A percentile compares a stretch with the other conserved stretches of the same genome.
These are phyloP conservation scores for Kentomonas sorsogonicus DNA, from an alignment of 208 protist genomes.

Conservation along the genomic window DNA sequence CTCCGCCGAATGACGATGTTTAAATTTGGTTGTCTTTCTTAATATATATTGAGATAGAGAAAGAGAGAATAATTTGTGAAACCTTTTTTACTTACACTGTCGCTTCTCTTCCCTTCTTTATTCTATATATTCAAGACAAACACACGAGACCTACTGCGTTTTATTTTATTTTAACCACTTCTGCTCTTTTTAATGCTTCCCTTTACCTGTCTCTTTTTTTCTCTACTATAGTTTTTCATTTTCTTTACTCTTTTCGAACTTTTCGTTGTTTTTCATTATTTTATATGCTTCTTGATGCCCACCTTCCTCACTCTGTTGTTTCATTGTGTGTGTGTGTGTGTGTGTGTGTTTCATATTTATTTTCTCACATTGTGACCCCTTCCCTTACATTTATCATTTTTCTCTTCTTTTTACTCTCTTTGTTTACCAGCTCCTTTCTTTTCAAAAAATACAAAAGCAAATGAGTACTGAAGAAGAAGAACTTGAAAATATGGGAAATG, in stretches of 20 bases:
- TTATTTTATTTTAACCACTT: background rate
- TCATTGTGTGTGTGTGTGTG: background rate
- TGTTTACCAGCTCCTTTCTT: background rate
- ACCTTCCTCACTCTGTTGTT: too few species aligned
- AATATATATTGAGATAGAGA: background rate
- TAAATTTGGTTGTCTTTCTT: background rate
- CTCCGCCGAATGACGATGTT: too few species aligned
- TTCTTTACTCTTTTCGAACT: background rate
- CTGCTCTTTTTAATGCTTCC: background rate
- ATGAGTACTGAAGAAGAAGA: too few species aligned
- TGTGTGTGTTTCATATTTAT: background rate
- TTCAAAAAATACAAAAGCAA: background rate
- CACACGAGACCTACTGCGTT: background rate
- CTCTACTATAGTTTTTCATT: background rate
- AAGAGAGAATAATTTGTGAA: background rate
- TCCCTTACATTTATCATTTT: background rate
- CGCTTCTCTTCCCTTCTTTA: background rate
- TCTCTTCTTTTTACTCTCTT: background rate
- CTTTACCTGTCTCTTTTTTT: constrained; percentile 2
- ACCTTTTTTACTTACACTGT: background rate
- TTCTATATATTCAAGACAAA: background rate
- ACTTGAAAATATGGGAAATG: background rate
- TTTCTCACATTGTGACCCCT: background rate
- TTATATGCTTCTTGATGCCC: too few species aligned
- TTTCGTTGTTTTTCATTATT: background rate